phyloP scores from a whole-genome alignment of 148 eudicot genomes.

The Silene conica region DNA sequence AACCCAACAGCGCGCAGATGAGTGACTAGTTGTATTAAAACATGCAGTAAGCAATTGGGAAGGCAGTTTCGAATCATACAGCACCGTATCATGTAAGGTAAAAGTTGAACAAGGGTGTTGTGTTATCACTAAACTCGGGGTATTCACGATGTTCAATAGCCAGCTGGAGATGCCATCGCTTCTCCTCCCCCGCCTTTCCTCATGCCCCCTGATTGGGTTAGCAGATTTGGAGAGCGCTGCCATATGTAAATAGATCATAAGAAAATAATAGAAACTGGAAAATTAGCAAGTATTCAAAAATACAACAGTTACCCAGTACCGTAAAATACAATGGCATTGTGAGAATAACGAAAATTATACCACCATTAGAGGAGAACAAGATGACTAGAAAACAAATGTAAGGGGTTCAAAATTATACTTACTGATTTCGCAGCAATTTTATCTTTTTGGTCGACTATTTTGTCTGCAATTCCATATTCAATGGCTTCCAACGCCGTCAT shows the following conservation, averaged over 20 bases:
- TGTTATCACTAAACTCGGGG: background rate
- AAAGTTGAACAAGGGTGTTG: background rate
- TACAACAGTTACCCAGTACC: background rate
- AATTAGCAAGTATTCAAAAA: background rate
- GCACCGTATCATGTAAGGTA: background rate
- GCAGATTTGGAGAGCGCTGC: slow-evolving; percentile 68
- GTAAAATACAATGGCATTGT: background rate
- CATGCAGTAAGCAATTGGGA: background rate
- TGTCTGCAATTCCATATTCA: slow-evolving; percentile 85
- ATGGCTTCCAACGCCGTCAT: slow-evolving; percentile 73
- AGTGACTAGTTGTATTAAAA: slow-evolving; percentile 7
- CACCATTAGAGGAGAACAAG: background rate
- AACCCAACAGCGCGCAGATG: no score
- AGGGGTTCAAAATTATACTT: slow-evolving; percentile 10
- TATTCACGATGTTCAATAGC: slow-evolving; percentile 31
- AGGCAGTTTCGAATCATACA: slow-evolving; percentile 1
- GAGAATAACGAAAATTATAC: no score
- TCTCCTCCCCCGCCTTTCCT: slow-evolving; percentile 50
- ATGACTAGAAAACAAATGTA: background rate
- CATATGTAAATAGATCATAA: background rate
- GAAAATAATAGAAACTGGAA: background rate
- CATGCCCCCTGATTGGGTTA: slow-evolving; percentile 52
- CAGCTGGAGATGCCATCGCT: slow-evolving; percentile 53
- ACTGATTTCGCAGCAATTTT: slow-evolving; percentile 57
- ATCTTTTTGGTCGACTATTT: slow-evolving; percentile 53